phyloP scores from a whole-genome alignment of 345 rosid species.

The Brassica cretica region DNA sequence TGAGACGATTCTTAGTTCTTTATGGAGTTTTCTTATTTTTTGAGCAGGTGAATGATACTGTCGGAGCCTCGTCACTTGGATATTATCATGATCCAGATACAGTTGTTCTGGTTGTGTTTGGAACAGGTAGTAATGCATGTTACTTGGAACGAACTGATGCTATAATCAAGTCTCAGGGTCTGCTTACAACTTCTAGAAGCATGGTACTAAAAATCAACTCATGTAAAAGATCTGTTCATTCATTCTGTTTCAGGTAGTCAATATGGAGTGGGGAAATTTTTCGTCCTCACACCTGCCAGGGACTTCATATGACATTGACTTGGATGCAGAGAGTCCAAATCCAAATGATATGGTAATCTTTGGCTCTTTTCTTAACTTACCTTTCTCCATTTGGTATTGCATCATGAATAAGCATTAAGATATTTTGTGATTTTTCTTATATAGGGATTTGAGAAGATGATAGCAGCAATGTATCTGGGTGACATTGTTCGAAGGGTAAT shows the following conservation, averaged over 20 bases:
- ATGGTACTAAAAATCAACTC: conserved; percentile 57
- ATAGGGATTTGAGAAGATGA: no score
- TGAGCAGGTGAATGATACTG: conserved; percentile 90
- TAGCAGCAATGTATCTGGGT: no score
- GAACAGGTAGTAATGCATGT: conserved; percentile 96
- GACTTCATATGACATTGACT: conserved; percentile 82
- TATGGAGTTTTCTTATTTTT: not conserved
- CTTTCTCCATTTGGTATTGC: not conserved
- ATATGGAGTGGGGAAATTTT: conserved; percentile 98
- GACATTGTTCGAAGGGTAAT: no score
- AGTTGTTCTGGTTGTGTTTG: conserved; percentile 86
- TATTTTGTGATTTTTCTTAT: no score
- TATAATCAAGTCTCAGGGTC: conserved; percentile 88
- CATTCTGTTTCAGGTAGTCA: conserved; percentile 61
- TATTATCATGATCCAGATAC: conserved; percentile 89
- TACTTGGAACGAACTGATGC: conserved; percentile 90
- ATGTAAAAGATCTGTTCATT: not conserved
- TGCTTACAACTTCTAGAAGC: conserved; percentile 79
- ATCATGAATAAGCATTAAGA: not conserved
- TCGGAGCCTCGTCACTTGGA: conserved; percentile 88
- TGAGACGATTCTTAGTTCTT: not conserved
- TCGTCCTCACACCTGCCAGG: conserved; percentile 97
- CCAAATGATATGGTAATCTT: conserved; percentile 73
- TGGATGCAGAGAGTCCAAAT: conserved; percentile 84
- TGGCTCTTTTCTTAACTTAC: not conserved